Percentiles rank a stretch among this genome's conserved stretches.
These are phyloP conservation scores for Tuctoria greenei DNA, from an alignment of 176 grass and related monocot species.

Conservation along the genomic window DNA sequence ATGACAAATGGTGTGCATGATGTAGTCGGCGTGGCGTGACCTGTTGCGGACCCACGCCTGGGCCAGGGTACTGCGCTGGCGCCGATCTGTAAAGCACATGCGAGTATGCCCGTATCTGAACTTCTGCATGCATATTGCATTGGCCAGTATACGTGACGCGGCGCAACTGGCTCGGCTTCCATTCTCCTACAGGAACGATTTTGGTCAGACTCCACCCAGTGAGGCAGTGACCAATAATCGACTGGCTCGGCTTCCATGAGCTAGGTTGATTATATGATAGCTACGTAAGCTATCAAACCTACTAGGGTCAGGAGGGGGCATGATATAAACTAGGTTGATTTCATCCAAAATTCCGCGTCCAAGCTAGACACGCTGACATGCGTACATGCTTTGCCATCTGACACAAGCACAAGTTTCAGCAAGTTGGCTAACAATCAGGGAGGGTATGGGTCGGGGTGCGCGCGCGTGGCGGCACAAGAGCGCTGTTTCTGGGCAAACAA, in stretches of 20 bases:
- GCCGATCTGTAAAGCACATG: slow-evolving; percentile 47
- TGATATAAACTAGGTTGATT: too few species aligned
- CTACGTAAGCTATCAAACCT: too few species aligned
- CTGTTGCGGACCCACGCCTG: slow-evolving; percentile 34
- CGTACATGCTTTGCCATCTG: neutral
- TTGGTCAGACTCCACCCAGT: too few species aligned
- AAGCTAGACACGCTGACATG: neutral
- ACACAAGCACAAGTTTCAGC: neutral
- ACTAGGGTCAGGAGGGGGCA: too few species aligned
- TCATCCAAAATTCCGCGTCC: neutral
- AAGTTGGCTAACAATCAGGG: neutral
- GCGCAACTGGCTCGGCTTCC: too few species aligned
- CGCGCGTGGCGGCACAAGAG: neutral
- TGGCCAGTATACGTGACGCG: too few species aligned
- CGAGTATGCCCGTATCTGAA: neutral
- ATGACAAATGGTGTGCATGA: neutral
- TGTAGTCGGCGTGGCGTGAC: slow-evolving; percentile 28
- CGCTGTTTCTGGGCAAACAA: neutral
- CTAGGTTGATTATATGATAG: too few species aligned
- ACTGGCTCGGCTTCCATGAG: too few species aligned
- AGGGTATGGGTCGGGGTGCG: too few species aligned
- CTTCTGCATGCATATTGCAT: too few species aligned
- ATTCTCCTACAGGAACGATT: too few species aligned
- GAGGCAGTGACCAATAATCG: too few species aligned
- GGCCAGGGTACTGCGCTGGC: slow-evolving; percentile 13